phyloP scores from a whole-genome alignment of 768 basidiomycete genomes.

The Terana coerulea region DNA sequence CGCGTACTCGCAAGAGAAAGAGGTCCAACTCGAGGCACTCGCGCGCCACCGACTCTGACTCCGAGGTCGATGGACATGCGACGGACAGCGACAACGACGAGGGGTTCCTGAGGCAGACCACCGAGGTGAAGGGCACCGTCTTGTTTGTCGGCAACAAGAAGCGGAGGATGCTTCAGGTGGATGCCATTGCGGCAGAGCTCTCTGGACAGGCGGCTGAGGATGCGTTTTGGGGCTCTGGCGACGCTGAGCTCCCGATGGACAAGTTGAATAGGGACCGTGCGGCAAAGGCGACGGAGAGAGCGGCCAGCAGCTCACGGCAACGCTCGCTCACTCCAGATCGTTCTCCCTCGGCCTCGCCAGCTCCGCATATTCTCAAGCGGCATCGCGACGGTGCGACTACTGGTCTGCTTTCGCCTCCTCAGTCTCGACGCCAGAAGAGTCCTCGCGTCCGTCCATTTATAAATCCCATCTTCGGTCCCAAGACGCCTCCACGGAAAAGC shows the following conservation, averaged over 20 bases:
- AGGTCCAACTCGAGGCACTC: conserved; percentile 37
- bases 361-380: conserved; percentile 21
- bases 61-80: conserved; percentile 19
- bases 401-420: conserved; percentile 60
- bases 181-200: conserved; percentile 26
- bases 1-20: conserved; percentile 51
- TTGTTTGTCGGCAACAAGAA: conserved; percentile 26
- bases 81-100: conserved; percentile 33
- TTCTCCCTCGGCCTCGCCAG: conserved; percentile 27
- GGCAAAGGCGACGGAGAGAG: conserved; percentile 6
- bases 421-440: conserved; percentile 45
- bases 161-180: conserved; percentile 20
- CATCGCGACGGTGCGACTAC: no score
- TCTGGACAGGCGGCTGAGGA: conserved; percentile 24
- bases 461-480: conserved; percentile 12
- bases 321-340: conserved; percentile 19
- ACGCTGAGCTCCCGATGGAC: no score
- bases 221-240: conserved; percentile 25
- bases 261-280: no score
- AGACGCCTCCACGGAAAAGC: conserved; percentile 35
- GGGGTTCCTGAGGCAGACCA: conserved; percentile 29
- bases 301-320: conserved; percentile 8
- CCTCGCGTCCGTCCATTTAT: conserved; percentile 17
- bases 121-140: conserved; percentile 13
- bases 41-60: conserved; percentile 43